A percentile compares a stretch with the other conserved stretches of the same genome.
Evolutionary conservation across 2,329 filamentous ascomycete species (phyloP).

Genomic region (Bretziella fagacearum): DNA sequence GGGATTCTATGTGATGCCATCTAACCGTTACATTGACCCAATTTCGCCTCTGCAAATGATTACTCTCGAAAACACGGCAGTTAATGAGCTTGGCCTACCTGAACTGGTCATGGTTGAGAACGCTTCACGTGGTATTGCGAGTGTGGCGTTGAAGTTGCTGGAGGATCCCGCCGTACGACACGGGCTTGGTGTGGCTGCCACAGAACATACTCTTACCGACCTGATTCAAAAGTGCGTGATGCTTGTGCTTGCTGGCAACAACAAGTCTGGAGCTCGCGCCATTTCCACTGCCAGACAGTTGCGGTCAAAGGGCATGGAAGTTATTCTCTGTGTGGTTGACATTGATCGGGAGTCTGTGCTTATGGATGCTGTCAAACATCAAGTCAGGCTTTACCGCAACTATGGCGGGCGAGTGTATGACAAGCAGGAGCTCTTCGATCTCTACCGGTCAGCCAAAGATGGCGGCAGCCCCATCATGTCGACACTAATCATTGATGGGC

Average conservation of each 20-base stretch:
- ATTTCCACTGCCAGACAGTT: slow-evolving; percentile 76
- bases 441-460: slow-evolving; percentile 30
- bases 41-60: slow-evolving; percentile 70
- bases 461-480: slow-evolving; percentile 29
- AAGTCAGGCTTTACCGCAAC: slow-evolving; percentile 68
- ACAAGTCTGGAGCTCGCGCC: slow-evolving; percentile 70
- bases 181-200: slow-evolving; percentile 28
- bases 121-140: slow-evolving; percentile 72
- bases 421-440: slow-evolving; percentile 45
- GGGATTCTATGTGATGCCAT: slow-evolving; percentile 37
- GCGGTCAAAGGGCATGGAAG: slow-evolving; percentile 62
- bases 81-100: slow-evolving; percentile 69
- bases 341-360: slow-evolving; percentile 69
- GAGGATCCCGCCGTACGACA: slow-evolving; percentile 43
- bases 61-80: slow-evolving; percentile 79
- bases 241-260: slow-evolving; percentile 86
- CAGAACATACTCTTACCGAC: slow-evolving; percentile 19
- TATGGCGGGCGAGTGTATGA: slow-evolving; percentile 58
- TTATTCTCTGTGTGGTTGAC: slow-evolving; percentile 70
- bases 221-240: slow-evolving; percentile 26
- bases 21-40: slow-evolving; percentile 41
- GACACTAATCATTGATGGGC: slow-evolving; percentile 72
- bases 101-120: slow-evolving; percentile 89
- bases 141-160: slow-evolving; percentile 58
- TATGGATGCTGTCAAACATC: slow-evolving; percentile 61